These are phyloP conservation scores for Stylosanthes scabra DNA, from an alignment of 331 rosid species.

Conservation along the genomic window DNA sequence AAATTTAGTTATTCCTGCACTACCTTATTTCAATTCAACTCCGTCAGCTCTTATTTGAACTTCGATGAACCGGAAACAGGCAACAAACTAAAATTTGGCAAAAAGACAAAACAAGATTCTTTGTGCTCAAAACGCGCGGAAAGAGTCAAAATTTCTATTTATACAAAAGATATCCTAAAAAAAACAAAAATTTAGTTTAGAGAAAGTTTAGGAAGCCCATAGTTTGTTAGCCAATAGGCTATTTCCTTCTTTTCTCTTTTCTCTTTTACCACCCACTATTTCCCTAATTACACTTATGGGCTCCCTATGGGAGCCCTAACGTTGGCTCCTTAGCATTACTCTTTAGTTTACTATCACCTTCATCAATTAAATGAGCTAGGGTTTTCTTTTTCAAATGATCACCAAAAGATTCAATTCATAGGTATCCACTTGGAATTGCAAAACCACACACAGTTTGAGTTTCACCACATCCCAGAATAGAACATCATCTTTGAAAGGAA, in stretches of 20 bases:
- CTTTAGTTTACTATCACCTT: conserved; percentile 1
- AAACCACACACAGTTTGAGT: not conserved
- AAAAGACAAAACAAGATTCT: conserved; percentile 13
- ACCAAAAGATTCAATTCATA: not conserved
- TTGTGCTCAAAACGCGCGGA: not conserved
- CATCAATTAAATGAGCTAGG: conserved; percentile 4
- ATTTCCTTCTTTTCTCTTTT: too few species aligned
- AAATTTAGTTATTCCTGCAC: conserved; percentile 11
- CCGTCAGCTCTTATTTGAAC: not conserved
- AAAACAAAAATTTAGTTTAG: conserved; percentile 1
- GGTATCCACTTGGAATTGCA: conserved; percentile 8
- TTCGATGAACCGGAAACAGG: not conserved
- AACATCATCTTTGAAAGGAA: conserved; percentile 25
- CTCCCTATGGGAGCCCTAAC: too few species aligned
- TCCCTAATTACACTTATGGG: too few species aligned
- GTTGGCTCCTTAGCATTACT: too few species aligned
- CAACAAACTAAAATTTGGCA: conserved; percentile 18
- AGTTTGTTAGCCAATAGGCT: too few species aligned
- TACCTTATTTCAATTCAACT: conserved; percentile 24
- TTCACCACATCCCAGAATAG: conserved; percentile 18
- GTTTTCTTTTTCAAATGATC: not conserved
- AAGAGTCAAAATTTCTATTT: not conserved
- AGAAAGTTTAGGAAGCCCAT: too few species aligned
- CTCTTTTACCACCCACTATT: too few species aligned
- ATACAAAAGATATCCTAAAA: not conserved